Percentiles rank a stretch among this genome's conserved stretches.
Evolutionary conservation across 345 rosid species (phyloP).

Genomic region (Toxicodendron radicans): DNA sequence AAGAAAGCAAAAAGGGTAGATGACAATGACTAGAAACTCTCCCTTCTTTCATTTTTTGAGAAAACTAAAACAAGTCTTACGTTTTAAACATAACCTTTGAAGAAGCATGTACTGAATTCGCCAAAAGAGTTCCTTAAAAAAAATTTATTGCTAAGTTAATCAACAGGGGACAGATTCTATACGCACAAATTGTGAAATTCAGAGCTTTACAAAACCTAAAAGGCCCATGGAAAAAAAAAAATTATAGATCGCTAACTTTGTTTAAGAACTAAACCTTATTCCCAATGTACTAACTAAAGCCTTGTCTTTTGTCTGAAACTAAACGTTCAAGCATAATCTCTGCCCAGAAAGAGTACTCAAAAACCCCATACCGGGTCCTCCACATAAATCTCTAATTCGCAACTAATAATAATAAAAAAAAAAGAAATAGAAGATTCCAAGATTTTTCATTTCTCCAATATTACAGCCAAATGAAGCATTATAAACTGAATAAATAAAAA

Average conservation of each 20-base stretch:
- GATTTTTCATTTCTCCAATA: background rate
- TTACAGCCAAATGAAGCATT: slow-evolving; percentile 1
- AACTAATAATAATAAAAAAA: background rate
- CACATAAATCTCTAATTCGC: background rate
- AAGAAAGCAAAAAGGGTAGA: background rate
- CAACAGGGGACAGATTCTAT: too few species aligned
- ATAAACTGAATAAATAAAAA: background rate
- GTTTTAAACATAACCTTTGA: too few species aligned
- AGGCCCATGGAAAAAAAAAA: too few species aligned
- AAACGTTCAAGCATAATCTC: background rate
- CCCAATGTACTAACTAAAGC: too few species aligned
- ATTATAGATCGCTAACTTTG: too few species aligned
- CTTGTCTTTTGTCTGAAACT: too few species aligned
- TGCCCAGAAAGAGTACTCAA: background rate
- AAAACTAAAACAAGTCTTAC: background rate
- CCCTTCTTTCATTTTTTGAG: background rate
- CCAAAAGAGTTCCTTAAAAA: too few species aligned
- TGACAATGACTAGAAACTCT: background rate
- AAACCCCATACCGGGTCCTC: background rate
- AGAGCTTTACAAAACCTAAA: too few species aligned
- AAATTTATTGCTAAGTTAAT: too few species aligned
- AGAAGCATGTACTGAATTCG: too few species aligned
- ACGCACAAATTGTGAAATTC: too few species aligned
- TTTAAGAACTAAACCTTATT: too few species aligned
- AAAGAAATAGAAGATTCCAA: background rate